Evolutionary conservation across 176 grass and related monocot species (phyloP).

Genomic region (Oryza nivara): DNA sequence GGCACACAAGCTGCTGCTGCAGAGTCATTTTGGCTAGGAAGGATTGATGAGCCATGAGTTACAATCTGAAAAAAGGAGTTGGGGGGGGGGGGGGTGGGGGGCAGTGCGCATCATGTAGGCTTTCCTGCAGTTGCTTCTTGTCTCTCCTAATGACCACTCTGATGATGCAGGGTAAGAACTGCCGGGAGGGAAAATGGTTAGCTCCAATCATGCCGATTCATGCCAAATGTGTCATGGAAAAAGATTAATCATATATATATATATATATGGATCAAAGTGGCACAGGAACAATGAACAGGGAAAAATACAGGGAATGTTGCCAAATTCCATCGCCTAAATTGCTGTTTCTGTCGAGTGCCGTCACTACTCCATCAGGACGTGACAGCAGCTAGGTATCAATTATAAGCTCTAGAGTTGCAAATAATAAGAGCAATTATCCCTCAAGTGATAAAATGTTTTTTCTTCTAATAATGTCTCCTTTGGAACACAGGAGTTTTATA

Average conservation of each 20-base stretch:
- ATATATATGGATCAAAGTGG: neutral
- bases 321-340: neutral
- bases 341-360: neutral
- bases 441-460: neutral
- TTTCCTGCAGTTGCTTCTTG: slow-evolving; percentile 25
- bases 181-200: neutral
- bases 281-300: no score
- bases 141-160: slow-evolving; percentile 37
- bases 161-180: slow-evolving; percentile 21
- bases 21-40: slow-evolving; percentile 36
- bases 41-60: slow-evolving; percentile 14
- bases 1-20: neutral
- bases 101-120: slow-evolving; percentile 29
- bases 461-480: neutral
- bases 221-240: slow-evolving; percentile 7
- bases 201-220: slow-evolving; percentile 32
- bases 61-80: neutral
- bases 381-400: neutral
- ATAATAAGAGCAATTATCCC: neutral
- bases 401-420: neutral
- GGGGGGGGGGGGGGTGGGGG: neutral
- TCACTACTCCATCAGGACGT: neutral
- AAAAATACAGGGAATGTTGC: neutral
- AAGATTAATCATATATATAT: neutral
- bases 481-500: neutral